Base-by-base conservation (phyloP, 257 asterid genomes). In the Nyctanthes arbortristis region DNA sequence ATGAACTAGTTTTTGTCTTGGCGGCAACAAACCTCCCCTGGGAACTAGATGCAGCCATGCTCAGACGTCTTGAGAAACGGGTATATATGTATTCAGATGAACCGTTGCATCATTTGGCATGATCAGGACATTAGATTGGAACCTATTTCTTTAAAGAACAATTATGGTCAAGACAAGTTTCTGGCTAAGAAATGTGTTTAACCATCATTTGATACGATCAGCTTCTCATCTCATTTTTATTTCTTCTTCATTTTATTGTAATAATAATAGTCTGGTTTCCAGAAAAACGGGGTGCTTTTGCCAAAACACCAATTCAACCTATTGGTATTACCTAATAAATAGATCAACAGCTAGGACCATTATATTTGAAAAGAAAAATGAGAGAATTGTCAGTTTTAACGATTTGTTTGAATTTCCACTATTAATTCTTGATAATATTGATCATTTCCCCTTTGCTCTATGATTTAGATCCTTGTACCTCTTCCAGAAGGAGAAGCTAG, bases 21-120 rank as follows among this genome's bases (percentile, higher is more conserved):
- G 99, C 97, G 20, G 99, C 99, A 69, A 93, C 99, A 55, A 93
- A 93, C 81, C 97, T 93, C 64, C 99, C 99, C 34, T 93, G 99
- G 99, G 99, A 93, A 74, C 89, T 93, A 69, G 99, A 93, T 82
- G 96, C 89, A 63, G 99, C 99, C 62, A 91, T 93, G 99, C 97
- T 93, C 33, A 86, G 99, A 79, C 99, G 97, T 71, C 99, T 93
- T 66, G 99, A 93, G 75, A 93, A 93, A 81, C 88, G 99, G 91
- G 97, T 91, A 81, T 58, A 20, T 20, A 18, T n/a, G n/a, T n/a
- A n/a, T n/a, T 35, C 62, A 12, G 24, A 82, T 55, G 14, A 11
- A 70, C 40, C 31, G 18, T 22, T 66, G 65, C 64, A 27, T 35
- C 69, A 65, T 24, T 36, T 27, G 34, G 68, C 47, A 29, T 4